Percentiles rank a stretch among this genome's conserved stretches.
Evolutionary conservation across 495 filamentous ascomycete species (phyloP).

Genomic region (Tuber microsphaerosporum): DNA sequence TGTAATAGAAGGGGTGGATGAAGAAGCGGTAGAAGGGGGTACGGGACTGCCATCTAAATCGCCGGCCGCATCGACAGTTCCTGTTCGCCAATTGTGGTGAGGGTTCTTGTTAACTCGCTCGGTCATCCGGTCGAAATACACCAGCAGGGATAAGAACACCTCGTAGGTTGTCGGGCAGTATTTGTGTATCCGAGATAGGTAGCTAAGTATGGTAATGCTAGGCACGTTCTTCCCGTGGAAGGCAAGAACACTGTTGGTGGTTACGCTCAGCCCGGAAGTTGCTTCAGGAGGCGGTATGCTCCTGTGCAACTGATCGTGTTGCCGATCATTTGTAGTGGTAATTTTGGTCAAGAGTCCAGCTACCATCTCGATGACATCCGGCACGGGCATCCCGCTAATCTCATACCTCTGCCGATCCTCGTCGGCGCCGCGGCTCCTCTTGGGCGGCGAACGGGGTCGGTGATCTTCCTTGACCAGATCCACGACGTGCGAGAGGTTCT

Average conservation of each 20-base stretch:
- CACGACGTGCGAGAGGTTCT: slow-evolving; percentile 37
- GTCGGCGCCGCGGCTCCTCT: slow-evolving; percentile 24
- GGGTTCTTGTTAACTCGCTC: slow-evolving; percentile 71
- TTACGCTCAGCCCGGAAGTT: slow-evolving; percentile 59
- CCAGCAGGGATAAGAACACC: slow-evolving; percentile 87
- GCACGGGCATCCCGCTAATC: slow-evolving; percentile 95
- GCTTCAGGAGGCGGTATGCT: slow-evolving; percentile 58
- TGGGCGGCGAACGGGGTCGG: slow-evolving; percentile 22
- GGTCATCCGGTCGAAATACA: slow-evolving; percentile 99
- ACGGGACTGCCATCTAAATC: slow-evolving; percentile 11
- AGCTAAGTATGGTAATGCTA: slow-evolving; percentile 93
- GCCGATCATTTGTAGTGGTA: slow-evolving; percentile 89
- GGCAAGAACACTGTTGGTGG: slow-evolving; percentile 88
- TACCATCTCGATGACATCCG: slow-evolving; percentile 99
- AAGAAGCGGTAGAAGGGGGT: slow-evolving; percentile 17
- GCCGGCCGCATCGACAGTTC: slow-evolving; percentile 22
- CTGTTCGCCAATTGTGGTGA: slow-evolving; percentile 35
- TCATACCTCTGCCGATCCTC: slow-evolving; percentile 56
- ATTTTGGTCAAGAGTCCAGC: slow-evolving; percentile 97
- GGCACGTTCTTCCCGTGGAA: slow-evolving; percentile 99
- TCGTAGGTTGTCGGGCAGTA: slow-evolving; percentile 99
- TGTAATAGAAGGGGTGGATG: slow-evolving; percentile 25
- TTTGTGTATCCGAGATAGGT: slow-evolving; percentile 92
- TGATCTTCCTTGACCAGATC: slow-evolving; percentile 35
- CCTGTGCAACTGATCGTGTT: slow-evolving; percentile 74